A percentile compares a stretch with the other conserved stretches of the same genome.
phyloP scores from a whole-genome alignment of 2,329 filamentous ascomycete genomes.

The Elsinoe australis region DNA sequence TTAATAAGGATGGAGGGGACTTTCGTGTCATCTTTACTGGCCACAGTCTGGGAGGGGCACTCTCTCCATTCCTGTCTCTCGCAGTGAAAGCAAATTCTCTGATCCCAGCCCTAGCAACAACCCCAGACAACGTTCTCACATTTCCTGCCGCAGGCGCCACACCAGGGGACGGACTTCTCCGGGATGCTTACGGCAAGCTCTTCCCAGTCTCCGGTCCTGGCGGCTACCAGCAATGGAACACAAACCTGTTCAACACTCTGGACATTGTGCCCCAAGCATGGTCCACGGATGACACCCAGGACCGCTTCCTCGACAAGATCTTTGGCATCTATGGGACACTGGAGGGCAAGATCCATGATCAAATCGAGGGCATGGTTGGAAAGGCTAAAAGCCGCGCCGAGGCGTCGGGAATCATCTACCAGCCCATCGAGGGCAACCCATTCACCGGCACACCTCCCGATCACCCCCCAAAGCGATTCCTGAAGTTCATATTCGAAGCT shows the following conservation, averaged over 20 bases:
- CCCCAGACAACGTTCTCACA: neutral
- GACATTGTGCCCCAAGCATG: conserved; percentile 12
- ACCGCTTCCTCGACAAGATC: neutral
- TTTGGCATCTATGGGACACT: neutral
- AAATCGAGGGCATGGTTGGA: neutral
- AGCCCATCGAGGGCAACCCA: conserved; percentile 20
- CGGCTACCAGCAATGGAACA: conserved; percentile 5
- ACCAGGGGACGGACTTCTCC: neutral
- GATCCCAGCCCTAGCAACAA: neutral
- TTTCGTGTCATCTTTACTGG: conserved; percentile 4
- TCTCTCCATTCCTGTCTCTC: neutral
- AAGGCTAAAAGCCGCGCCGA: neutral
- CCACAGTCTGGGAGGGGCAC: conserved; percentile 2
- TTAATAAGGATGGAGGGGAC: neutral
- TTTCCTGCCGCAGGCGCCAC: conserved; percentile 2
- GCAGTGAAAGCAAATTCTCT: neutral
- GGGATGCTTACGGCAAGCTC: neutral
- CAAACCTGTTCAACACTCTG: neutral
- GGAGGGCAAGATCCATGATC: neutral
- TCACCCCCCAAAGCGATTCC: neutral
- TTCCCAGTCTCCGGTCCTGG: neutral
- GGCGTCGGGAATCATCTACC: conserved; percentile 22
- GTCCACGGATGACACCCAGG: neutral
- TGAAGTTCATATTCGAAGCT: neutral
- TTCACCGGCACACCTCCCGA: neutral